Conservation (phyloP, 306 rosid genomes). For the Hippophae tibetana region DNA sequence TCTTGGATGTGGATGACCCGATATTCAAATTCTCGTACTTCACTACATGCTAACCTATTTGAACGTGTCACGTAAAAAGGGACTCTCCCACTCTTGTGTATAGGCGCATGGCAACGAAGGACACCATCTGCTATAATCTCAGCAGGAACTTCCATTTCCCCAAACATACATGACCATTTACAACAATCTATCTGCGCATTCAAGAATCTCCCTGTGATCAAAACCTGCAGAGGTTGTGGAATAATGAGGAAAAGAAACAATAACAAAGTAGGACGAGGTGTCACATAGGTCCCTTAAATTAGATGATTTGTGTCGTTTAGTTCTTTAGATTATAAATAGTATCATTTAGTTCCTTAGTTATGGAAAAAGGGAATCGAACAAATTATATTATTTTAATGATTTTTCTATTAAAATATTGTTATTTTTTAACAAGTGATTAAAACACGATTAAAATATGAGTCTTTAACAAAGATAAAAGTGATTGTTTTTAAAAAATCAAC, state of each 20-base stretch:
- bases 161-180: constrained; percentile 89
- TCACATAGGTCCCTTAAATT: too few relatives aligned
- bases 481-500: too few relatives aligned
- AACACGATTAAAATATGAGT: too few relatives aligned
- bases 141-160: constrained; percentile 88
- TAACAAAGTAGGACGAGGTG: background rate
- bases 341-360: too few relatives aligned
- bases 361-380: too few relatives aligned
- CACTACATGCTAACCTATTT: constrained; percentile 88
- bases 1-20: constrained; percentile 37
- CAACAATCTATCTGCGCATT: constrained; percentile 31
- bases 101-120: constrained; percentile 72
- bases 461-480: too few relatives aligned
- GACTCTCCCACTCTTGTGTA: constrained; percentile 50
- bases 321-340: too few relatives aligned
- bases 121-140: constrained; percentile 64
- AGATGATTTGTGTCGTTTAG: too few relatives aligned
- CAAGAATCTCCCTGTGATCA: constrained; percentile 61
- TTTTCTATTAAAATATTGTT: too few relatives aligned
- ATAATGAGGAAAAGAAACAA: constrained; percentile 11
- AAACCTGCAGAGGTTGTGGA: constrained; percentile 41
- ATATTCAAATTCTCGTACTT: constrained; percentile 77
- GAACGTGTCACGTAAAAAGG: constrained; percentile 87
- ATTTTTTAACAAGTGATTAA: too few relatives aligned
- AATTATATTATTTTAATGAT: too few relatives aligned